Percentiles rank a stretch among this genome's conserved stretches.
These are phyloP conservation scores for Phalaenopsis hybrid DNA, from an alignment of 116 monocot genomes.

Conservation along the genomic window DNA sequence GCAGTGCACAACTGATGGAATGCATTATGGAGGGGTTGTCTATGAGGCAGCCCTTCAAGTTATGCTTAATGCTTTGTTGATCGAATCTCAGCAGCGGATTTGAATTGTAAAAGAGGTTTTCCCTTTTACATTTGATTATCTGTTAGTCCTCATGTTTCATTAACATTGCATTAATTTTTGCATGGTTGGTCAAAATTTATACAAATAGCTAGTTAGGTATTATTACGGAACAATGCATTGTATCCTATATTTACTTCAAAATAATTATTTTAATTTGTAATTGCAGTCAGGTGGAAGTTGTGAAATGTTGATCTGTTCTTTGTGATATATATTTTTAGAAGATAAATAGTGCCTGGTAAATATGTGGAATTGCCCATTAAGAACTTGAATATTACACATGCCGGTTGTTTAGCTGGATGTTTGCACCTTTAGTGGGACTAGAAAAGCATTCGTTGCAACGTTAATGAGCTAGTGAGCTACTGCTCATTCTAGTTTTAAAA, in stretches of 20 bases:
- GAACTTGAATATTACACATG: background rate
- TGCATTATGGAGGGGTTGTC: slow-evolving; percentile 66
- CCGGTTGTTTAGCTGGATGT: background rate
- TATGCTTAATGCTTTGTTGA: slow-evolving; percentile 74
- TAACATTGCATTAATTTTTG: background rate
- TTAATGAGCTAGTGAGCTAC: background rate
- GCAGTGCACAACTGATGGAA: slow-evolving; percentile 70
- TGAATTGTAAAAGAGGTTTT: background rate
- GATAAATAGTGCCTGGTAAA: background rate
- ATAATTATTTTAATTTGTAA: background rate
- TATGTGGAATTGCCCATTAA: background rate
- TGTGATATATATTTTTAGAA: slow-evolving; percentile 1
- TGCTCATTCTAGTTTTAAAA: background rate
- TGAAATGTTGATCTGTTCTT: background rate
- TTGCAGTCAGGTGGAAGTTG: background rate
- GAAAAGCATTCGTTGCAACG: background rate
- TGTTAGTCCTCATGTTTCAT: background rate
- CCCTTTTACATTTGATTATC: background rate
- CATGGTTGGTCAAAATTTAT: background rate
- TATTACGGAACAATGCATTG: background rate
- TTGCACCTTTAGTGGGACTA: background rate
- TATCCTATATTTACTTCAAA: slow-evolving; percentile 5
- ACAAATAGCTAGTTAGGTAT: background rate
- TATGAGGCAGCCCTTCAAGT: slow-evolving; percentile 79
- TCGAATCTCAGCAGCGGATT: slow-evolving; percentile 34